These are phyloP conservation scores for Septoria linicola DNA, from an alignment of 2,329 filamentous ascomycete genomes.

Conservation along the genomic window DNA sequence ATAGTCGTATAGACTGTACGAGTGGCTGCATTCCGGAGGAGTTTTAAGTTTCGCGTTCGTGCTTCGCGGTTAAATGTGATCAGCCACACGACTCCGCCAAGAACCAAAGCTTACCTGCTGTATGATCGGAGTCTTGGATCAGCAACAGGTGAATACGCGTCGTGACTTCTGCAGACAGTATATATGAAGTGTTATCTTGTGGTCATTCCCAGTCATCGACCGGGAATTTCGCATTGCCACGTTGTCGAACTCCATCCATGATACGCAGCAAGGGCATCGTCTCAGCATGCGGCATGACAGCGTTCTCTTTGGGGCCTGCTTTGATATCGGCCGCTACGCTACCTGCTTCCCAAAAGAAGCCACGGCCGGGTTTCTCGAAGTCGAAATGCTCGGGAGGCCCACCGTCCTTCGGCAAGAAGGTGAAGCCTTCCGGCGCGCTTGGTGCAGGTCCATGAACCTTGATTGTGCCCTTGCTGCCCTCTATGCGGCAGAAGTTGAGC, in stretches of 20 bases:
- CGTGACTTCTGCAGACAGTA: too few relatives aligned
- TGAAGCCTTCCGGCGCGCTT: slow-evolving; percentile 39
- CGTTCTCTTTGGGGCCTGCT: slow-evolving; percentile 41
- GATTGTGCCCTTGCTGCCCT: slow-evolving; percentile 44
- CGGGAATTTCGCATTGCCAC: slow-evolving; percentile 35
- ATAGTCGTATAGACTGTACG: not conserved
- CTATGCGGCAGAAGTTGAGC: slow-evolving; percentile 42
- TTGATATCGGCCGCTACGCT: slow-evolving; percentile 45
- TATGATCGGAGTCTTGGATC: too few relatives aligned
- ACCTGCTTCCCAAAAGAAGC: slow-evolving; percentile 51
- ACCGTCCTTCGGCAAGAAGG: slow-evolving; percentile 36
- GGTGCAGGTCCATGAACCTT: slow-evolving; percentile 40
- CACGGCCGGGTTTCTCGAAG: slow-evolving; percentile 41
- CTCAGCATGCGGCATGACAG: slow-evolving; percentile 49
- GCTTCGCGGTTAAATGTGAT: slow-evolving; percentile 4
- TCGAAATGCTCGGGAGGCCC: slow-evolving; percentile 38
- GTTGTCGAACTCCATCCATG: slow-evolving; percentile 49
- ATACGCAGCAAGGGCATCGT: slow-evolving; percentile 49
- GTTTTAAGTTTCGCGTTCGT: not conserved
- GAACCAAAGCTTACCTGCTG: slow-evolving; percentile 4
- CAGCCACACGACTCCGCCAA: not conserved
- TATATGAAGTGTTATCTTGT: not conserved
- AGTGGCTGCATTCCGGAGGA: not conserved
- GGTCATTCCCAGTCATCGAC: slow-evolving; percentile 15
- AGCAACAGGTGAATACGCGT: too few relatives aligned